Evolutionary conservation across 2,329 filamentous ascomycete genomes (phyloP).

Genomic region (Cladosporium sp.): DNA sequence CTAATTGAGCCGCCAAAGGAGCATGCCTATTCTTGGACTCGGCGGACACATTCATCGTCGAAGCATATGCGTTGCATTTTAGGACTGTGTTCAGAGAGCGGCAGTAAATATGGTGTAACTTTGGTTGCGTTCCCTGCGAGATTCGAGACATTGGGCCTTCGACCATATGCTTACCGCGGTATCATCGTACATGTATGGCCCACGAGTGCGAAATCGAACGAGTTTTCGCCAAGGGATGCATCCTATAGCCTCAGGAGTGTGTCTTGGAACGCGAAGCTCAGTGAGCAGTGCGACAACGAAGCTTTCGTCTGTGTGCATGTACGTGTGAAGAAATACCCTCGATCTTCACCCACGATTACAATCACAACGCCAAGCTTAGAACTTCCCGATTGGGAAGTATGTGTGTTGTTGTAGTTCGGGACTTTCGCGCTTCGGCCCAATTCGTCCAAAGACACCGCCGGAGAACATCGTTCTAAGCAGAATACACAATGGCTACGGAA

Average conservation of each 20-base stretch:
- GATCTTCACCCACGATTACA: not conserved
- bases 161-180: no score
- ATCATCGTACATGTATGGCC: no score
- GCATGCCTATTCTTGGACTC: constrained; percentile 2
- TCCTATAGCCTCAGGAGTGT: no score
- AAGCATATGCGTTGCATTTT: no score
- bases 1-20: constrained; percentile 1
- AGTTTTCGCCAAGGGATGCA: no score
- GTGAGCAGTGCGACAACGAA: no score
- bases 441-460: not conserved
- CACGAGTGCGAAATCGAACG: no score
- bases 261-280: no score
- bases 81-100: no score
- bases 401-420: not conserved
- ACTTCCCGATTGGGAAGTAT: not conserved
- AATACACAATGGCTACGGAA: constrained; percentile 4
- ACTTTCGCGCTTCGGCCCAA: not conserved
- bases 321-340: not conserved
- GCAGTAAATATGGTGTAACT: no score
- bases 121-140: no score
- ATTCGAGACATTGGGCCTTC: no score
- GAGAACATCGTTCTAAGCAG: not conserved
- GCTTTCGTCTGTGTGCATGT: not conserved
- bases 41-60: not conserved
- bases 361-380: not conserved